Evolutionary conservation across 2,329 filamentous ascomycete species (phyloP), one percentile per base, ranked within the genome.

Genomic region (Polytolypa hystricis): DNA sequence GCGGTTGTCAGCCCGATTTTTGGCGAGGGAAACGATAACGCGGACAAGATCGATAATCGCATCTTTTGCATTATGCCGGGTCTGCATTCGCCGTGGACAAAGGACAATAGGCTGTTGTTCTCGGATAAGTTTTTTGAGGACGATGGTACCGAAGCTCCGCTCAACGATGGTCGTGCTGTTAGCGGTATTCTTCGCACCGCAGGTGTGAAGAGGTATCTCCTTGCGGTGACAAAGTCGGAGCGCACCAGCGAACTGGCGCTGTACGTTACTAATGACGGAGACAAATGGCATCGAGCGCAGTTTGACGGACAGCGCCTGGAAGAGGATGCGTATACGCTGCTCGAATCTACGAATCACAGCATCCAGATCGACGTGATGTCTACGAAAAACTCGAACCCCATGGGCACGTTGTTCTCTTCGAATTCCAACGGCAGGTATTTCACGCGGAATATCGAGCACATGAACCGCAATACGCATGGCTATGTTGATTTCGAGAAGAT

Each of bases 351-450:
- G 28, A 89, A 94, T 55, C 95, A 98, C 66, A 95, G 89, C 65
- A 86, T 98, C 49, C 89, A 96, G 61, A 78, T 98, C 38, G 87
- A 96, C 58, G 87, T 96, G 44, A 79, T 89, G 72, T 84, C 81
- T 1, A 70, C 70, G 8, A 64, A 59, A 39, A 26, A 67, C 65
- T 30, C 40, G 31, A 21, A 34, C 30, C 74, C 81, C 0, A 89
- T 94, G 74, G 93, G 91, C 21, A 78, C 82, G 8, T 69, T 98
- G 39, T 89, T 95, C 53, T 93, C 86, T 4, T 96, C 89, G 55
- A 98, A 98, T 57, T 96, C 87, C 20, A 93, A 96, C 55, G 91
- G 91, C 42, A 95, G 86, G 2, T 95, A 89, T 59, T 98, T 96
- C 56, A 91, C 83, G 2, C 79, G 81, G 52, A 96, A 94, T 51